These are phyloP conservation scores for Colletotrichum sp. DNA, from an alignment of 2,329 filamentous ascomycete species.

Conservation along the genomic window DNA sequence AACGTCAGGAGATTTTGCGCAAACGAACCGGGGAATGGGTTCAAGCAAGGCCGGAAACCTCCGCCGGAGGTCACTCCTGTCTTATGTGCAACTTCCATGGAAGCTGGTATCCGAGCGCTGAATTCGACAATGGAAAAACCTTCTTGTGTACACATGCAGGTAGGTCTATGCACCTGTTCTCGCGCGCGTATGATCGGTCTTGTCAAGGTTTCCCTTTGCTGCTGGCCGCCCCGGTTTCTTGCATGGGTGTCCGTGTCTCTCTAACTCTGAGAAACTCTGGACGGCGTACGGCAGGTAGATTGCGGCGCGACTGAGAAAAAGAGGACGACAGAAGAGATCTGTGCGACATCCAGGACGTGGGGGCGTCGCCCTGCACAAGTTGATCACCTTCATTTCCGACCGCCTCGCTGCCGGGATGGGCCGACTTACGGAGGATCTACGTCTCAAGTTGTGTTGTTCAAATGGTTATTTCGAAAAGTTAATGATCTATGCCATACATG, in stretches of 20 bases:
- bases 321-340: not conserved
- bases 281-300: not conserved
- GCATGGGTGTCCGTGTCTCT: not conserved
- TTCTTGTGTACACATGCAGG: not conserved
- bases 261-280: not conserved
- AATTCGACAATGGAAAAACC: not conserved
- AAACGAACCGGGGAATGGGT: not conserved
- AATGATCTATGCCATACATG: not conserved
- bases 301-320: not conserved
- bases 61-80: not conserved
- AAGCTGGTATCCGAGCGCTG: not conserved
- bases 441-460: not conserved
- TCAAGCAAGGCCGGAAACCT: not conserved
- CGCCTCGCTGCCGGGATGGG: not conserved
- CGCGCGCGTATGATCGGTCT: not conserved
- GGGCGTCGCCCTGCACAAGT: not conserved
- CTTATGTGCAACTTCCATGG: not conserved
- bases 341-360: not conserved
- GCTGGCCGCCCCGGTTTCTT: not conserved
- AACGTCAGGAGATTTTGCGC: not conserved
- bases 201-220: not conserved
- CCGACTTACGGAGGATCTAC: not conserved
- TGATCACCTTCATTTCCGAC: not conserved
- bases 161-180: not conserved
- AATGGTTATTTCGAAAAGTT: not conserved